Evolutionary conservation across 1,284 basidiomycete species (phyloP).

Genomic region (Ceratorhiza oryzae-sativae): DNA sequence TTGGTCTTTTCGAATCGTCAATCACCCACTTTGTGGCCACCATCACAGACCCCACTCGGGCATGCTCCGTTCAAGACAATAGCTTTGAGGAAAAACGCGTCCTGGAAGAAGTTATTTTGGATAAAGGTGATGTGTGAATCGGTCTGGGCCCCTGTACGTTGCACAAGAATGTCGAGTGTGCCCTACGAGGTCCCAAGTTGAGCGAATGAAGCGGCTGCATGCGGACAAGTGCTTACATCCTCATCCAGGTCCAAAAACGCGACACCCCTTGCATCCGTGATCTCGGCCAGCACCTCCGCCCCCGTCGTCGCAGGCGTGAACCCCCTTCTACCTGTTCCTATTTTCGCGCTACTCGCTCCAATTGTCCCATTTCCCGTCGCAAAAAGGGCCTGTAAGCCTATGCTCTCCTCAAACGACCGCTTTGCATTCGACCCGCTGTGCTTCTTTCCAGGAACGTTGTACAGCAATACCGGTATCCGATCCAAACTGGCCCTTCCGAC

Average conservation of each 20-base stretch:
- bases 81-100: constrained; percentile 98
- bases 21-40: constrained; percentile 74
- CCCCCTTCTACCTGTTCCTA: constrained; percentile 59
- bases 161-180: constrained; percentile 90
- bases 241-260: constrained; percentile 95
- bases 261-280: constrained; percentile 81
- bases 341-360: constrained; percentile 46
- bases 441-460: constrained; percentile 3
- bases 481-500: constrained; percentile 53
- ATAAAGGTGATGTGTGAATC: constrained; percentile 71
- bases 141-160: constrained; percentile 72
- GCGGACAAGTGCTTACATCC: constrained; percentile 68
- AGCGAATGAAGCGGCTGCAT: constrained; percentile 24
- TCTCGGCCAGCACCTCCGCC: constrained; percentile 65
- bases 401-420: not conserved
- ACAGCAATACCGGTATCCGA: constrained; percentile 23
- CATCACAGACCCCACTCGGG: constrained; percentile 70
- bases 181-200: constrained; percentile 61
- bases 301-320: constrained; percentile 70
- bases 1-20: not conserved
- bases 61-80: constrained; percentile 96
- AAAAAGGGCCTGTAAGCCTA: not conserved
- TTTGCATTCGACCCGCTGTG: not conserved
- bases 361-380: not conserved
- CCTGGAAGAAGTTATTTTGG: constrained; percentile 98